phyloP scores from a whole-genome alignment of 1,139 yeast species.

The Geotrichum klebahnii region DNA sequence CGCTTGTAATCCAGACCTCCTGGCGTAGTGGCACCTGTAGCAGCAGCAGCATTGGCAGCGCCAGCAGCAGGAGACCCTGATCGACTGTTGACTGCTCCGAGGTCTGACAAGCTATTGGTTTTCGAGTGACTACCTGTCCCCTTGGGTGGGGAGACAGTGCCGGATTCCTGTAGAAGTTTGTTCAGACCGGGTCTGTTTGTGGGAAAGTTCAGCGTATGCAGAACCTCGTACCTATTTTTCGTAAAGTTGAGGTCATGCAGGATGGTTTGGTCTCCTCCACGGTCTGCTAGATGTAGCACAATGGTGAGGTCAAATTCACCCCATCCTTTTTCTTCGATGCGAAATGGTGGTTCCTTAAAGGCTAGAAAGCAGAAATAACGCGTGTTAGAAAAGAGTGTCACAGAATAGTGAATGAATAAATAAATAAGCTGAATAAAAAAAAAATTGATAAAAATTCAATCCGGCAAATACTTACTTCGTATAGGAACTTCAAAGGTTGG shows the following conservation, averaged over 20 bases:
- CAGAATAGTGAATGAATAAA: background rate
- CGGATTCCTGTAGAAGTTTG: constrained; percentile 71
- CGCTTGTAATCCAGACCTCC: constrained; percentile 42
- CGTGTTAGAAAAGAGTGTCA: background rate
- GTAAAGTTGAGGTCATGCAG: constrained; percentile 86
- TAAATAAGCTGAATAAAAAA: background rate
- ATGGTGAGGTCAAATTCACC: constrained; percentile 93
- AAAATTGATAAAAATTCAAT: background rate
- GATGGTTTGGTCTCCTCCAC: constrained; percentile 80
- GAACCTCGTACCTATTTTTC: constrained; percentile 69
- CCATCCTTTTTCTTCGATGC: constrained; percentile 94
- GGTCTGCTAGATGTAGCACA: constrained; percentile 71
- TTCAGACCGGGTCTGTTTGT: constrained; percentile 70
- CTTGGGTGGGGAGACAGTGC: constrained; percentile 58
- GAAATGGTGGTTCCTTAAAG: constrained; percentile 81
- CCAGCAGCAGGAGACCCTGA: constrained; percentile 24
- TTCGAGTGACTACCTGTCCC: constrained; percentile 33
- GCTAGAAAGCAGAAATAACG: constrained; percentile 28
- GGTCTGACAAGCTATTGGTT: constrained; percentile 43
- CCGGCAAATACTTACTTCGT: constrained; percentile 43
- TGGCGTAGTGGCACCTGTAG: constrained; percentile 23
- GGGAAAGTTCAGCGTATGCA: constrained; percentile 73
- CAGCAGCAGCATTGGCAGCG: no score
- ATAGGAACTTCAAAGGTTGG: constrained; percentile 92
- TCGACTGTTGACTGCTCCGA: constrained; percentile 26